phyloP scores from a whole-genome alignment of 768 basidiomycete genomes.

The Termitomyces sp. region DNA sequence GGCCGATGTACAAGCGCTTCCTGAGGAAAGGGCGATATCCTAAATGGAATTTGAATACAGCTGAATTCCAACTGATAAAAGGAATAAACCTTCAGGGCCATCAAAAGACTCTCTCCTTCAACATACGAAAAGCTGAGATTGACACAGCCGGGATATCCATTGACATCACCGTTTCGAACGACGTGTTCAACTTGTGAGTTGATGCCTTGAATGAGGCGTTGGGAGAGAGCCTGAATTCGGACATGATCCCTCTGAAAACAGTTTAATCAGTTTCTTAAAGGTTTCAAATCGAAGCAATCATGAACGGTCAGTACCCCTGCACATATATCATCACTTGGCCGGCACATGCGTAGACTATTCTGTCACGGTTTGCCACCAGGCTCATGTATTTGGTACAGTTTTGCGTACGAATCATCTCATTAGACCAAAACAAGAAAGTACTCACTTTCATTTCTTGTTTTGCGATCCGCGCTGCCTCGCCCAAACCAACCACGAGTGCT shows the following conservation, averaged over 20 bases:
- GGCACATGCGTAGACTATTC: conserved; percentile 18
- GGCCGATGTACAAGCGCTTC: conserved; percentile 97
- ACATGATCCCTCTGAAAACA: conserved; percentile 68
- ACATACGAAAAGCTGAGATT: conserved; percentile 96
- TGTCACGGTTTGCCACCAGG: conserved; percentile 32
- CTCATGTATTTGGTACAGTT: conserved; percentile 27
- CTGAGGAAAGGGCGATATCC: conserved; percentile 97
- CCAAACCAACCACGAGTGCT: conserved; percentile 84
- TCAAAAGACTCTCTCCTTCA: conserved; percentile 93
- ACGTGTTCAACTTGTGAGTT: conserved; percentile 84
- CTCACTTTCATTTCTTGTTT: conserved; percentile 90
- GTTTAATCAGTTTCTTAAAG: conserved; percentile 5
- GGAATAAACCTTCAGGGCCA: conserved; percentile 84
- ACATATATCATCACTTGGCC: conserved; percentile 63
- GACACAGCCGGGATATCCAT: conserved; percentile 94
- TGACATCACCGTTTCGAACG: conserved; percentile 86
- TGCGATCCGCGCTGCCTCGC: conserved; percentile 91
- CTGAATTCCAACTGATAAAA: background rate
- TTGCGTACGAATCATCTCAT: conserved; percentile 42
- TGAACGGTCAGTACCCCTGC: conserved; percentile 88
- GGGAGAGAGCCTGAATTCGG: conserved; percentile 66
- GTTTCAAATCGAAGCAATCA: background rate
- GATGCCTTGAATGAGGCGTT: conserved; percentile 78
- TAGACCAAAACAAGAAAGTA: conserved; percentile 17
- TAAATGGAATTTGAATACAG: conserved; percentile 20